Evolutionary conservation across 1,284 basidiomycete species (phyloP).

Genomic region (Neolentinus lepideus): DNA sequence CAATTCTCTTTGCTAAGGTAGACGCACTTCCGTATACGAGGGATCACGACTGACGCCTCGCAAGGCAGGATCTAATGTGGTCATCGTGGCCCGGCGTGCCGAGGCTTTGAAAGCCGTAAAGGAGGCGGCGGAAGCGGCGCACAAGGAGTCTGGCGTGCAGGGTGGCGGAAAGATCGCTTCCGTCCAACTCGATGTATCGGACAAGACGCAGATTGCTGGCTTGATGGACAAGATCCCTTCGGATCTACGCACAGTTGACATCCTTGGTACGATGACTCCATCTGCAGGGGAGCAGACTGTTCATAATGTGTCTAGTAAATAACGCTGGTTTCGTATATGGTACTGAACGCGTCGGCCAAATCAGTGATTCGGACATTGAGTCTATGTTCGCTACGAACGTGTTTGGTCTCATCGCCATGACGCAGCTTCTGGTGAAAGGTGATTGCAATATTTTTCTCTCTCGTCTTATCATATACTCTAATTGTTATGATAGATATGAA

Average conservation of each 20-base stretch:
- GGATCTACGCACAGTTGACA: constrained; percentile 62
- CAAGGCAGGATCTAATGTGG: constrained; percentile 74
- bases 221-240: constrained; percentile 65
- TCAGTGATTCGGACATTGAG: constrained; percentile 70
- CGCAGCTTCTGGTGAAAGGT: constrained; percentile 75
- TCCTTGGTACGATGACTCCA: constrained; percentile 48
- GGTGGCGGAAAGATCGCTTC: constrained; percentile 65
- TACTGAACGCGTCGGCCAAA: constrained; percentile 75
- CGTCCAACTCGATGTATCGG: constrained; percentile 69
- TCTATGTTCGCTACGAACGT: constrained; percentile 94
- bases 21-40: not conserved
- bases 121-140: constrained; percentile 59
- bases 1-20: constrained; percentile 79
- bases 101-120: constrained; percentile 61
- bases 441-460: constrained; percentile 7
- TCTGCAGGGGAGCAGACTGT: not conserved
- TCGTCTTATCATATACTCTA: constrained; percentile 1
- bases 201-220: constrained; percentile 58
- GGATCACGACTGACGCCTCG: not conserved
- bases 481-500: constrained; percentile 69
- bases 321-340: constrained; percentile 87
- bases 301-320: constrained; percentile 47
- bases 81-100: constrained; percentile 63
- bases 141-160: constrained; percentile 64
- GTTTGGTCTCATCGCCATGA: constrained; percentile 79